Evolutionary conservation across 2,329 filamentous ascomycete species (phyloP).

Genomic region (Ophiosphaerella korrae): DNA sequence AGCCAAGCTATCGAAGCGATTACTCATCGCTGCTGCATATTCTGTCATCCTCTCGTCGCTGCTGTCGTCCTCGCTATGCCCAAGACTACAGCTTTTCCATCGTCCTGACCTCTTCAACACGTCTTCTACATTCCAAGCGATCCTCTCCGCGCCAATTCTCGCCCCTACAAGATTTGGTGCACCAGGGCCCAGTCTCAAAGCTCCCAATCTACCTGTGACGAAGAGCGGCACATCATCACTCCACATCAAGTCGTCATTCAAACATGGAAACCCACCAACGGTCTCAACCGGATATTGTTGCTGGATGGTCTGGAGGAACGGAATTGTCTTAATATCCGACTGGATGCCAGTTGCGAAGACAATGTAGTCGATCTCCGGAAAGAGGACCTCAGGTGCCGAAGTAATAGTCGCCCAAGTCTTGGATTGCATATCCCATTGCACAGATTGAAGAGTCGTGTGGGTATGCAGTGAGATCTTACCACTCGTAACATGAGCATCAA

Average conservation of each 20-base stretch:
- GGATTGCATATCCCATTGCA: conserved; percentile 55
- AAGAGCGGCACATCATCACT: conserved; percentile 73
- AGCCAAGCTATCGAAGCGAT: conserved; percentile 48
- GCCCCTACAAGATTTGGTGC: conserved; percentile 77
- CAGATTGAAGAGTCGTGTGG: conserved; percentile 61
- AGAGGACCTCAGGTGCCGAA: conserved; percentile 58
- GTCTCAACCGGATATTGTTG: conserved; percentile 65
- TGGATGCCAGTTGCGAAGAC: conserved; percentile 77
- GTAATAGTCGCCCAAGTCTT: conserved; percentile 42
- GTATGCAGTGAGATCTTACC: conserved; percentile 62
- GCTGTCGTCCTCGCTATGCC: conserved; percentile 11
- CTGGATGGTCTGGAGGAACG: conserved; percentile 65
- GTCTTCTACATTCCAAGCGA: conserved; percentile 72
- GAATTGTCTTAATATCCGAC: conserved; percentile 64
- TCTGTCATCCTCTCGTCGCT: conserved; percentile 24
- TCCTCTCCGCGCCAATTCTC: conserved; percentile 72
- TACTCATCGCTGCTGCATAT: conserved; percentile 50
- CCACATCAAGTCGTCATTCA: conserved; percentile 81
- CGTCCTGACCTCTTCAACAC: conserved; percentile 46
- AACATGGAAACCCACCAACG: conserved; percentile 70
- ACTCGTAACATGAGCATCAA: conserved; percentile 63
- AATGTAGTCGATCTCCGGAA: conserved; percentile 67
- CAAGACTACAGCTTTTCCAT: conserved; percentile 16
- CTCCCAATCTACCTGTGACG: conserved; percentile 70
- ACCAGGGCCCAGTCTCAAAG: conserved; percentile 71